phyloP scores from a whole-genome alignment of 495 filamentous ascomycete species.

The Lichina pygmaea region DNA sequence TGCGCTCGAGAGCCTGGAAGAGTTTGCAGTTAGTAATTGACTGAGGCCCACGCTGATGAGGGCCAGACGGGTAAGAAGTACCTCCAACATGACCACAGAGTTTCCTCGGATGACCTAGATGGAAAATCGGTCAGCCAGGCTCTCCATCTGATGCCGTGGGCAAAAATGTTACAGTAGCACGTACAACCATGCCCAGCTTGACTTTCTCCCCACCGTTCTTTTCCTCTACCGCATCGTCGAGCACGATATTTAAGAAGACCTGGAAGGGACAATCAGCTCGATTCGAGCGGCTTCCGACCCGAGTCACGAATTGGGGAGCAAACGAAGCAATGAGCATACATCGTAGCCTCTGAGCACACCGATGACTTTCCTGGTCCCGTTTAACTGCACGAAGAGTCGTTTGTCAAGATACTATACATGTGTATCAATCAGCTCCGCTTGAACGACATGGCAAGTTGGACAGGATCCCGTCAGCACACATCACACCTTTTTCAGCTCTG shows the following conservation, averaged over 20 bases:
- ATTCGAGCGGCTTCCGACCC: not conserved
- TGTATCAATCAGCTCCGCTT: not conserved
- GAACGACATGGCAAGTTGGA: slow-evolving; percentile 4
- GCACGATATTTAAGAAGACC: slow-evolving; percentile 96
- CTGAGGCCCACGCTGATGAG: too few species aligned
- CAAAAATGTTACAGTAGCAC: slow-evolving; percentile 7
- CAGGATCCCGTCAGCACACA: not conserved
- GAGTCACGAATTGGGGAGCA: not conserved
- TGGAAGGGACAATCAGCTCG: slow-evolving; percentile 12
- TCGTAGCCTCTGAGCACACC: slow-evolving; percentile 88
- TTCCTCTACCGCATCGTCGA: slow-evolving; percentile 95
- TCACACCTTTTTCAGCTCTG: slow-evolving; percentile 76
- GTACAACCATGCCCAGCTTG: slow-evolving; percentile 75
- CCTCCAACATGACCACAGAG: slow-evolving; percentile 89
- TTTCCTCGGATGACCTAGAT: slow-evolving; percentile 59
- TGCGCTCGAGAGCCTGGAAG: slow-evolving; percentile 28
- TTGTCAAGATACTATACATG: slow-evolving; percentile 82
- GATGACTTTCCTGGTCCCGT: slow-evolving; percentile 91
- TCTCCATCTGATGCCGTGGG: not conserved
- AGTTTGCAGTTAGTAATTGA: too few species aligned
- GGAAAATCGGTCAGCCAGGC: not conserved
- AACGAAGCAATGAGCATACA: slow-evolving; percentile 23
- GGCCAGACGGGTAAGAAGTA: slow-evolving; percentile 8
- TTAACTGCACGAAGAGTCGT: slow-evolving; percentile 88
- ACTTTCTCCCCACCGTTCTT: slow-evolving; percentile 80